Conservation (phyloP, 2,329 filamentous ascomycete genomes). For the Diplocarpon rosae region DNA sequence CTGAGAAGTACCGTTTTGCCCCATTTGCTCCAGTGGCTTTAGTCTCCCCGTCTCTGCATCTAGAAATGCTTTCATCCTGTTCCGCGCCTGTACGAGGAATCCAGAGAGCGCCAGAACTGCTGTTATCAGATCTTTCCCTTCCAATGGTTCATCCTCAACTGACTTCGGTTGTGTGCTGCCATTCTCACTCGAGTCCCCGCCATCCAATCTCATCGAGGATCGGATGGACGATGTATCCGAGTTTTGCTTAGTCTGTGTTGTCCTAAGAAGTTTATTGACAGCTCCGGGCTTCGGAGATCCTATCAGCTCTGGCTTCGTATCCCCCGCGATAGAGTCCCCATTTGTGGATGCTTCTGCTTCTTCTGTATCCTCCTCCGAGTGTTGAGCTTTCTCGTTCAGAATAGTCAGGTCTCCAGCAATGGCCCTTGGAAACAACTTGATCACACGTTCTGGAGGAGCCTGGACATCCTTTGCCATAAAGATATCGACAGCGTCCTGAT, state of each 20-base stretch:
- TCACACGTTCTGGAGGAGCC: slow-evolving; percentile 79
- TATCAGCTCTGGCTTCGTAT: slow-evolving; percentile 12
- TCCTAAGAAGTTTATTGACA: slow-evolving; percentile 30
- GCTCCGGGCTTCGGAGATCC: slow-evolving; percentile 28
- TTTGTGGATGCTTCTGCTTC: slow-evolving; percentile 30
- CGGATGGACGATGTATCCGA: slow-evolving; percentile 46
- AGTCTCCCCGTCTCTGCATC: slow-evolving; percentile 52
- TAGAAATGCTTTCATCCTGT: slow-evolving; percentile 49
- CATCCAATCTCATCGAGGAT: slow-evolving; percentile 42
- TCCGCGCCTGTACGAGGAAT: slow-evolving; percentile 79
- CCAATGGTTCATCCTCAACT: slow-evolving; percentile 42
- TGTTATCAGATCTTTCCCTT: slow-evolving; percentile 73
- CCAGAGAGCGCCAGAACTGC: slow-evolving; percentile 76
- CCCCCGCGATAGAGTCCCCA: slow-evolving; percentile 26
- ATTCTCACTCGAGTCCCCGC: slow-evolving; percentile 41
- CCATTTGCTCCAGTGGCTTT: slow-evolving; percentile 35
- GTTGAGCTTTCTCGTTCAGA: slow-evolving; percentile 37
- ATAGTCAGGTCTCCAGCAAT: slow-evolving; percentile 75
- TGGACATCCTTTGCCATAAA: slow-evolving; percentile 69
- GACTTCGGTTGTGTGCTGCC: slow-evolving; percentile 38
- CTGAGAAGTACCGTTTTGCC: slow-evolving; percentile 34
- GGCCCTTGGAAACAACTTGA: slow-evolving; percentile 69
- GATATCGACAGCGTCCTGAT: slow-evolving; percentile 74
- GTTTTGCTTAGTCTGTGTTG: slow-evolving; percentile 25
- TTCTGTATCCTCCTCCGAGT: slow-evolving; percentile 32